Evolutionary conservation across 345 rosid species (phyloP).

Genomic region (Microcos paniculata): DNA sequence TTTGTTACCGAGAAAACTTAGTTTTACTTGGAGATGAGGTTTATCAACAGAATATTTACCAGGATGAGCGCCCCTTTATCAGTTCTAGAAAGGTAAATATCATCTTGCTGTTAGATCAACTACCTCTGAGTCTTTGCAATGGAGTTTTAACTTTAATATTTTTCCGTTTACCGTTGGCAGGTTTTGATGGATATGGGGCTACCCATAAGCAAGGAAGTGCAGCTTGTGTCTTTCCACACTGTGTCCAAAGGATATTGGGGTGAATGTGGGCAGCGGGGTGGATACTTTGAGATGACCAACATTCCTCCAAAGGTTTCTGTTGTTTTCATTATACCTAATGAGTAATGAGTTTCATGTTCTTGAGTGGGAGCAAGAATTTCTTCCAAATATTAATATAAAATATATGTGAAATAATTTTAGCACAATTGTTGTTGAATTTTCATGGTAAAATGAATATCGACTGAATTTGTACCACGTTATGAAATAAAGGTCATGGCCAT

Average conservation of each 20-base stretch:
- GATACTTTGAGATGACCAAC: conserved; percentile 99
- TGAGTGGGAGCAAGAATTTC: neutral
- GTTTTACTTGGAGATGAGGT: conserved; percentile 97
- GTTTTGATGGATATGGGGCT: conserved; percentile 89
- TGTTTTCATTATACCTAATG: neutral
- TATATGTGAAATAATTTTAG: neutral
- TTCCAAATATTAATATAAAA: conserved; percentile 8
- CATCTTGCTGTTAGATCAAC: conserved; percentile 14
- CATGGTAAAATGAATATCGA: neutral
- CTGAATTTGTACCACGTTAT: neutral
- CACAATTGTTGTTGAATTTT: neutral
- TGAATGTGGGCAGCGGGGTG: conserved; percentile 99
- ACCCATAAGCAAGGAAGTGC: conserved; percentile 79
- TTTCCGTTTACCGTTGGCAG: conserved; percentile 35
- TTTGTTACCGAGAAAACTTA: conserved; percentile 74
- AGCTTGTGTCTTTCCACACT: conserved; percentile 94
- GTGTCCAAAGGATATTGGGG: conserved; percentile 99
- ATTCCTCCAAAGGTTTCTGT: conserved; percentile 77
- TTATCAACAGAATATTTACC: conserved; percentile 96
- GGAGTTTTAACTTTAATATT: conserved; percentile 1
- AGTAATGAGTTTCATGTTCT: neutral
- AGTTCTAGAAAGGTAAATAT: conserved; percentile 76
- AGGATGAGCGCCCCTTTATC: conserved; percentile 92
- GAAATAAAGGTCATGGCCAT: neutral
- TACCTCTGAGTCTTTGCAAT: conserved; percentile 4